Evolutionary conservation across 306 rosid genomes (phyloP).

Genomic region (Prunus padus): DNA sequence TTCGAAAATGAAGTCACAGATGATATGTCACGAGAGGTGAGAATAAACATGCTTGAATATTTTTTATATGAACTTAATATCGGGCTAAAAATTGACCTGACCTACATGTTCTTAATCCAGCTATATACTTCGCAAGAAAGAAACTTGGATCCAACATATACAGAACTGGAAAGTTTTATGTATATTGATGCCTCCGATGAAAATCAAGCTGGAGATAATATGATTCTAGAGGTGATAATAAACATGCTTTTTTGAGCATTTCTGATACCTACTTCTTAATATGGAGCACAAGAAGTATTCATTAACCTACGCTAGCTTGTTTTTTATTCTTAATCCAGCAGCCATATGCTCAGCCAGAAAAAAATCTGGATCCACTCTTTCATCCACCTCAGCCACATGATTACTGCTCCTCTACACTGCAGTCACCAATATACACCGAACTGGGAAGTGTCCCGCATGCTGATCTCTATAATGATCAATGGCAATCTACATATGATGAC

Average conservation of each 20-base stretch:
- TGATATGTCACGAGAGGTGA: not conserved
- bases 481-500: not conserved
- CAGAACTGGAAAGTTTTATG: not conserved
- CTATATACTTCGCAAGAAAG: not conserved
- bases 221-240: not conserved
- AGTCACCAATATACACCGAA: not conserved
- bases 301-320: slow-evolving; percentile 3
- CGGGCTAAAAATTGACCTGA: slow-evolving; percentile 1
- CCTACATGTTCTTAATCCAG: slow-evolving; percentile 13
- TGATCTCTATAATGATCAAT: not conserved
- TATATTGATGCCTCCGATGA: not conserved
- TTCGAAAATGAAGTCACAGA: not conserved
- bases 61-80: slow-evolving; percentile 1
- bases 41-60: not conserved
- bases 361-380: not conserved
- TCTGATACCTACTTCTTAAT: not conserved
- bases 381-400: not conserved
- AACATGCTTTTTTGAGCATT: not conserved
- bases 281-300: slow-evolving; percentile 6
- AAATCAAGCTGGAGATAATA: not conserved
- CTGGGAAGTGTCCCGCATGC: not conserved
- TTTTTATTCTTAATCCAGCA: slow-evolving; percentile 27
- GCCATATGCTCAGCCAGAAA: not conserved
- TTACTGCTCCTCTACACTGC: not conserved
- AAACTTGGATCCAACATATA: not conserved